Evolutionary conservation across 1,284 basidiomycete genomes (phyloP).

Genomic region (Marasmius oreades): DNA sequence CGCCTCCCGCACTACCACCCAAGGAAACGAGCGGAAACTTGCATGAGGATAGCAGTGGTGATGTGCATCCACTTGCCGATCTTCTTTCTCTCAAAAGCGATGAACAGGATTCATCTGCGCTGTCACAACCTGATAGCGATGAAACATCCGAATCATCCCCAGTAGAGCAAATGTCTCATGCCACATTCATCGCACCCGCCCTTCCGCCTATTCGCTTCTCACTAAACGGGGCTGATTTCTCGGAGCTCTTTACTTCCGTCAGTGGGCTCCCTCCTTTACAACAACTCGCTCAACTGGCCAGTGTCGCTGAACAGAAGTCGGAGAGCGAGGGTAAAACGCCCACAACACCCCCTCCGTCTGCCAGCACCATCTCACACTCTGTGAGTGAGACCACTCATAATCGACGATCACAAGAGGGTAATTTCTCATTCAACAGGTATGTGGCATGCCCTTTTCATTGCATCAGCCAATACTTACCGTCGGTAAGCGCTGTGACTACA

Average conservation of each 20-base stretch:
- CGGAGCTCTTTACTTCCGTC: constrained; percentile 61
- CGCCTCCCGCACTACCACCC: constrained; percentile 48
- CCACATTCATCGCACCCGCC: constrained; percentile 77
- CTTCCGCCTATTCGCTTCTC: constrained; percentile 82
- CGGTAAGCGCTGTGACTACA: background rate
- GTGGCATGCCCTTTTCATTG: too few species aligned
- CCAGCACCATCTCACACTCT: constrained; percentile 15
- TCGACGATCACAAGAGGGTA: constrained; percentile 2
- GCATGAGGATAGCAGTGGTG: background rate
- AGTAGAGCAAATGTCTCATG: constrained; percentile 61
- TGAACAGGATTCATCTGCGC: constrained; percentile 21
- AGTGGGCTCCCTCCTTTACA: constrained; percentile 33
- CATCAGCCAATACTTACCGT: too few species aligned
- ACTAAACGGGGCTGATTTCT: constrained; percentile 76
- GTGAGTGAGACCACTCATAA: constrained; percentile 12
- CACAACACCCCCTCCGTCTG: constrained; percentile 32
- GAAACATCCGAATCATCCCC: constrained; percentile 52
- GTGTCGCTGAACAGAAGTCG: constrained; percentile 41
- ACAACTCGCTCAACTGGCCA: constrained; percentile 35
- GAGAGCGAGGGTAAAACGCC: constrained; percentile 34
- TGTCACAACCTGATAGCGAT: constrained; percentile 33
- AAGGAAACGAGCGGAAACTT: constrained; percentile 34
- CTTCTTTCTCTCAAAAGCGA: constrained; percentile 9
- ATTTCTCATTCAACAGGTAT: constrained; percentile 10
- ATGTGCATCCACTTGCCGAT: constrained; percentile 2